Evolutionary conservation across 208 protist genomes (phyloP).

Genomic region (Acanthamoeba sp.): DNA sequence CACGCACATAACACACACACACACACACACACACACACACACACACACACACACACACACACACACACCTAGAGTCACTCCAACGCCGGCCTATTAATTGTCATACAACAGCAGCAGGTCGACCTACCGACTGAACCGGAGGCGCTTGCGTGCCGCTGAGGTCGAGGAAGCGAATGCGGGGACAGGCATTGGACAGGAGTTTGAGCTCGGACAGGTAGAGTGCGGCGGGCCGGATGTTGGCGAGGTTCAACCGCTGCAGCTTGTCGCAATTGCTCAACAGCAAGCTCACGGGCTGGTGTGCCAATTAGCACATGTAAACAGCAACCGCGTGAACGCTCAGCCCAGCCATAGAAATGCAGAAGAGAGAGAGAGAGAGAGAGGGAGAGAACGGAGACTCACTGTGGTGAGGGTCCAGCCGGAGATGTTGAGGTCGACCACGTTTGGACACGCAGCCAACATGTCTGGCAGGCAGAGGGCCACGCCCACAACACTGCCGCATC

Average conservation of each 20-base stretch:
- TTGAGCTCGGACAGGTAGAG: background rate
- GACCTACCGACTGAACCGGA: background rate
- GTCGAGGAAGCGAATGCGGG: slow-evolving; percentile 1
- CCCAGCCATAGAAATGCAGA: no score
- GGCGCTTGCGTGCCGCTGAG: background rate
- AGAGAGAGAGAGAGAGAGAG: background rate
- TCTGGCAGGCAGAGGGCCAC: background rate
- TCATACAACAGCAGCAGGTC: no score
- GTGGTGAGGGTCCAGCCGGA: background rate
- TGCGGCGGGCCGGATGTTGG: background rate
- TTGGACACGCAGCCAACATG: background rate
- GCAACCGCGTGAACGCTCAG: no score
- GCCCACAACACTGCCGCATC: background rate
- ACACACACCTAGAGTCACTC: no score
- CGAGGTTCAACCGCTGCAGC: background rate
- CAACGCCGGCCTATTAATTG: no score
- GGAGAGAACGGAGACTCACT: no score
- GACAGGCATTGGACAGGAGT: background rate
- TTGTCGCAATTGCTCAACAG: no score
- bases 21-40: no score
- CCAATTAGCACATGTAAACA: no score
- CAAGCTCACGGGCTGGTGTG: no score
- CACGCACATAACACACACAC: no score
- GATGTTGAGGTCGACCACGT: slow-evolving; percentile 5
- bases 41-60: no score